Evolutionary conservation across 192 early-diverging fungal genomes (phyloP).

Genomic region (Phycomyces nitens): DNA sequence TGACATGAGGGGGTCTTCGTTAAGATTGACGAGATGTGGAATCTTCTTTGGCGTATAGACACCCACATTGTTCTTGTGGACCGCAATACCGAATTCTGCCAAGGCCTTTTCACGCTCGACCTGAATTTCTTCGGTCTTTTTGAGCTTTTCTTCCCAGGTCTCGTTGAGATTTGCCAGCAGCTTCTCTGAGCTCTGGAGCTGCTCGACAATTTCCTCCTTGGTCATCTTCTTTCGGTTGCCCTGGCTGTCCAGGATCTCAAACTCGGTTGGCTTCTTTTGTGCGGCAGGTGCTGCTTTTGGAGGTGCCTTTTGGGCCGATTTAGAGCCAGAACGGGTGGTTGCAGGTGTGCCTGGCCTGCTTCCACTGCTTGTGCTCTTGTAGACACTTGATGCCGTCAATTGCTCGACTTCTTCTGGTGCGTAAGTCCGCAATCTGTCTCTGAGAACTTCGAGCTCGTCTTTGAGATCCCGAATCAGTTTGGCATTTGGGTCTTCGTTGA

Average conservation of each 20-base stretch:
- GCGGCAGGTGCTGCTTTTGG: neutral
- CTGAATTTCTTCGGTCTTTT: constrained; percentile 60
- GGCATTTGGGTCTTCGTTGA: constrained; percentile 74
- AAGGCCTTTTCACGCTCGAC: constrained; percentile 54
- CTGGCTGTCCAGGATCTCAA: constrained; percentile 21
- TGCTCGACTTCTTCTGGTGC: constrained; percentile 37
- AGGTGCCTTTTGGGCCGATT: neutral
- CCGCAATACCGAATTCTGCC: constrained; percentile 61
- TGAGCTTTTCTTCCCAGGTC: constrained; percentile 73
- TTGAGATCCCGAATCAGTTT: constrained; percentile 67
- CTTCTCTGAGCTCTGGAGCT: constrained; percentile 70
- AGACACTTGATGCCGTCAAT: constrained; percentile 22
- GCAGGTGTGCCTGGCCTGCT: neutral
- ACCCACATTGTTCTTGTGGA: constrained; percentile 57
- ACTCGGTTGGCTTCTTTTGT: constrained; percentile 12
- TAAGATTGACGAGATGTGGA: constrained; percentile 74
- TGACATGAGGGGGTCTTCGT: constrained; percentile 72
- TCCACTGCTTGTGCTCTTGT: constrained; percentile 12
- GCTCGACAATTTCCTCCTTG: constrained; percentile 54
- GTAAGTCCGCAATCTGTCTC: constrained; percentile 39
- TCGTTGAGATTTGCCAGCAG: constrained; percentile 68
- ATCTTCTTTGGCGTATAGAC: constrained; percentile 60
- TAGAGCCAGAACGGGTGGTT: constrained; percentile 6
- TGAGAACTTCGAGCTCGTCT: constrained; percentile 61
- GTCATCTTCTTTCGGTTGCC: constrained; percentile 32